These are phyloP conservation scores for Leccinum subgranulosum DNA, from an alignment of 768 basidiomycete species.

Conservation along the genomic window DNA sequence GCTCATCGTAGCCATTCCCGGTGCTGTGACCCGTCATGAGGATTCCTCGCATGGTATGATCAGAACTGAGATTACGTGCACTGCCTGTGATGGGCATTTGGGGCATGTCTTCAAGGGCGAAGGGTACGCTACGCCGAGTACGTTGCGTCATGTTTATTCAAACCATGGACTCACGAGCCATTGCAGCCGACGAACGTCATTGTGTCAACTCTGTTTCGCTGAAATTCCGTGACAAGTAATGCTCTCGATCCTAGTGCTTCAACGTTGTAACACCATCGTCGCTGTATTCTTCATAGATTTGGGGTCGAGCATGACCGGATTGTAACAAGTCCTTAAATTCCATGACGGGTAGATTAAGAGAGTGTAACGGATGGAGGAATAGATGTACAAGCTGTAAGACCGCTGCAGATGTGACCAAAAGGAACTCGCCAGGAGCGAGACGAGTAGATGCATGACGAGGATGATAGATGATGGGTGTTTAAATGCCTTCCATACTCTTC, in stretches of 20 bases:
- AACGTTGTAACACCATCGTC: neutral
- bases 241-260: neutral
- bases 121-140: slow-evolving; percentile 75
- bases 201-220: slow-evolving; percentile 90
- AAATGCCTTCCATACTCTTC: slow-evolving; percentile 68
- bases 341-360: slow-evolving; percentile 22
- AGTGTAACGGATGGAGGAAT: slow-evolving; percentile 16
- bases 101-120: slow-evolving; percentile 97
- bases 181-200: slow-evolving; percentile 74
- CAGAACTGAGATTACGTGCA: slow-evolving; percentile 84
- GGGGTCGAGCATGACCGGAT: neutral
- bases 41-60: slow-evolving; percentile 64
- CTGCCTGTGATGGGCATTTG: slow-evolving; percentile 89
- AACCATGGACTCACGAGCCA: neutral
- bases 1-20: slow-evolving; percentile 69
- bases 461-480: slow-evolving; percentile 21
- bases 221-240: slow-evolving; percentile 55
- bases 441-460: slow-evolving; percentile 3
- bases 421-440: slow-evolving; percentile 3
- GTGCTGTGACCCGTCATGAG: slow-evolving; percentile 77
- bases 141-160: slow-evolving; percentile 22
- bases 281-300: neutral
- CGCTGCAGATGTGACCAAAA: slow-evolving; percentile 12
- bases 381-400: slow-evolving; percentile 22
- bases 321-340: slow-evolving; percentile 5